Conservation (phyloP, 805 yeast genomes). For the Dipodascopsis tothii region DNA sequence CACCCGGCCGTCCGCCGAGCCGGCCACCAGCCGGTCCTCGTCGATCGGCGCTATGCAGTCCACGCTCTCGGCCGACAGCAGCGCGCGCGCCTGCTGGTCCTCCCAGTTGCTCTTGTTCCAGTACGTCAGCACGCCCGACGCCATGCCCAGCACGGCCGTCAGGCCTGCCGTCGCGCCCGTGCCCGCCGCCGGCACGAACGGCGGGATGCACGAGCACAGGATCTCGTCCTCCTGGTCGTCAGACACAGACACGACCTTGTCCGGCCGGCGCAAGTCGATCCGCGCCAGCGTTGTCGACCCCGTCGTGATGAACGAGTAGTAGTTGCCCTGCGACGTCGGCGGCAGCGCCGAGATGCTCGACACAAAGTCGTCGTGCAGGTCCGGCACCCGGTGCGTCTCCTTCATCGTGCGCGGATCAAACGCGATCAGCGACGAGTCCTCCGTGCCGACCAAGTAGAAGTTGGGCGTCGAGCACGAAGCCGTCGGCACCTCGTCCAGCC, state of each 20-base stretch:
- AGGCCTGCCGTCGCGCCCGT: constrained; percentile 27
- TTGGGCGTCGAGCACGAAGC: constrained; percentile 29
- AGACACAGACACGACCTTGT: constrained; percentile 51
- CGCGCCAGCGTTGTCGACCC: constrained; percentile 78
- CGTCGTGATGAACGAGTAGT: constrained; percentile 67
- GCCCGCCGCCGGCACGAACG: constrained; percentile 33
- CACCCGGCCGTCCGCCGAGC: constrained; percentile 68
- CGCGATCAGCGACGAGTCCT: constrained; percentile 59
- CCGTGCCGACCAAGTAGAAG: constrained; percentile 45
- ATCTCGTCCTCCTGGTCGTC: constrained; percentile 94
- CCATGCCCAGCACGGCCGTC: constrained; percentile 73
- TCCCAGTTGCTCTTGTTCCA: constrained; percentile 61
- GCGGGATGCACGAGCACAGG: constrained; percentile 60
- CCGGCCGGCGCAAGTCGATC: constrained; percentile 60
- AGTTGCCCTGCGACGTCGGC: constrained; percentile 44
- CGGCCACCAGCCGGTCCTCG: constrained; percentile 34
- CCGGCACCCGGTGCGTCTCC: constrained; percentile 42
- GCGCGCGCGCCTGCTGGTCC: constrained; percentile 75
- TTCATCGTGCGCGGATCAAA: constrained; percentile 51
- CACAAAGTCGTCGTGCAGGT: constrained; percentile 60
- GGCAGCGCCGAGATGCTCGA: constrained; percentile 61
- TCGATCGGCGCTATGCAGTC: constrained; percentile 53
- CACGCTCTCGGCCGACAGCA: constrained; percentile 61
- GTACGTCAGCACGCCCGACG: constrained; percentile 78
- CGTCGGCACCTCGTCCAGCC: constrained; percentile 25